Percentiles rank a stretch among this genome's conserved stretches.
These are phyloP conservation scores for Phytophthora chlamydospora DNA, from an alignment of 352 stramenopile species.

Conservation along the genomic window DNA sequence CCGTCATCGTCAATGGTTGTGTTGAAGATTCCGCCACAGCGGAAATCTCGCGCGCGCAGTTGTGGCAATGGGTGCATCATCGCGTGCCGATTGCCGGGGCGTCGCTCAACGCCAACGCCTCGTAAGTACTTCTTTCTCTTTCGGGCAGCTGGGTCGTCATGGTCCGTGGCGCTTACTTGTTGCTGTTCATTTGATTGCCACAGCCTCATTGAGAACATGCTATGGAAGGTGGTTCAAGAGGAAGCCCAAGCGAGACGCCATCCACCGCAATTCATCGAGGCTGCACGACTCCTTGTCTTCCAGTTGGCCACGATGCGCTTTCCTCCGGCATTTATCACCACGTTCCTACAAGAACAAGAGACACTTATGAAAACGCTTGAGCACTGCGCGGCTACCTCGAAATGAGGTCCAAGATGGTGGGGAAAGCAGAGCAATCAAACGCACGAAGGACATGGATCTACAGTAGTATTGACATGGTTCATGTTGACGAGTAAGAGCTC, in stretches of 20 bases:
- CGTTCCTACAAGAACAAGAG: slow-evolving; percentile 72
- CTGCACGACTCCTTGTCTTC: slow-evolving; percentile 61
- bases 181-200: slow-evolving; percentile 8
- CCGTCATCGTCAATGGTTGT: slow-evolving; percentile 91
- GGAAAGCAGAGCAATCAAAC: neutral
- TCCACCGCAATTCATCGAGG: slow-evolving; percentile 46
- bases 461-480: slow-evolving; percentile 32
- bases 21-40: slow-evolving; percentile 95
- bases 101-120: slow-evolving; percentile 38
- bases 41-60: slow-evolving; percentile 94
- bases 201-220: slow-evolving; percentile 59
- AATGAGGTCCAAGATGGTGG: neutral
- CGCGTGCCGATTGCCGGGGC: slow-evolving; percentile 45
- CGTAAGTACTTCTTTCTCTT: slow-evolving; percentile 30
- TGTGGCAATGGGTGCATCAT: slow-evolving; percentile 89
- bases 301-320: slow-evolving; percentile 62
- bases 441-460: slow-evolving; percentile 4
- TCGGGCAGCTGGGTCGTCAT: neutral
- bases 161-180: slow-evolving; percentile 1
- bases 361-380: slow-evolving; percentile 49
- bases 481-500: slow-evolving; percentile 15
- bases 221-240: slow-evolving; percentile 44
- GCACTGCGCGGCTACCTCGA: slow-evolving; percentile 1
- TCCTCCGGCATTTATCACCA: slow-evolving; percentile 68
- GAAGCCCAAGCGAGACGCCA: slow-evolving; percentile 24